Conservation (phyloP, 2,329 filamentous ascomycete species). For the Ophiostoma triangulosporum region DNA sequence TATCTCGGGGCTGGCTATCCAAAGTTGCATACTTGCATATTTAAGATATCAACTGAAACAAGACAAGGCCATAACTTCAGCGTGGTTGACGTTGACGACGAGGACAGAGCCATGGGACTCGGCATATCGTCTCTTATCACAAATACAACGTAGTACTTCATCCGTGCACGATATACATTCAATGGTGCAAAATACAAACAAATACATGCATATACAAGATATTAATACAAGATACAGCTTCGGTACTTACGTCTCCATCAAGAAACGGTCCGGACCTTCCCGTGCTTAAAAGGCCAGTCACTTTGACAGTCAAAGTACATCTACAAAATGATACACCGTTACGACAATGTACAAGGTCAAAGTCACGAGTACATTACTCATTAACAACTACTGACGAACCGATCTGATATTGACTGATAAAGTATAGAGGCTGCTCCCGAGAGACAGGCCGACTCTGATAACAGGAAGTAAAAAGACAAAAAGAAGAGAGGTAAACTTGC, state of each 20-base stretch:
- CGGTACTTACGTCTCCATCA: neutral
- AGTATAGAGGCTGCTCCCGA: neutral
- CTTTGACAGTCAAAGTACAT: neutral
- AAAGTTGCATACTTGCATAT: no score
- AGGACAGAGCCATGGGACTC: no score
- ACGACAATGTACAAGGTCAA: neutral
- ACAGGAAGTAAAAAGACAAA: neutral
- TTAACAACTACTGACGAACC: conserved; percentile 16
- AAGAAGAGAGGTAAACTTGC: conserved; percentile 8
- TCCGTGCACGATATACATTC: neutral
- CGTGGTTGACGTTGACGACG: no score
- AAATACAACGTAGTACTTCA: neutral
- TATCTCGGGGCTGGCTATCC: no score
- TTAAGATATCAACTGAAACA: no score
- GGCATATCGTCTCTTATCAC: no score
- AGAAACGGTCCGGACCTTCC: neutral
- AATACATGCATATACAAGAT: neutral
- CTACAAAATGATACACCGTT: neutral
- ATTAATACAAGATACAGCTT: neutral
- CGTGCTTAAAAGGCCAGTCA: neutral
- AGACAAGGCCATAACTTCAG: no score
- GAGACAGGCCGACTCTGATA: no score
- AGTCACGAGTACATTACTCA: neutral
- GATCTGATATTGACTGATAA: neutral
- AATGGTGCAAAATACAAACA: neutral